Percentiles rank a stretch among this genome's conserved stretches.
Conservation (phyloP, 1,139 yeast genomes). For the Diutina ranongensis region DNA sequence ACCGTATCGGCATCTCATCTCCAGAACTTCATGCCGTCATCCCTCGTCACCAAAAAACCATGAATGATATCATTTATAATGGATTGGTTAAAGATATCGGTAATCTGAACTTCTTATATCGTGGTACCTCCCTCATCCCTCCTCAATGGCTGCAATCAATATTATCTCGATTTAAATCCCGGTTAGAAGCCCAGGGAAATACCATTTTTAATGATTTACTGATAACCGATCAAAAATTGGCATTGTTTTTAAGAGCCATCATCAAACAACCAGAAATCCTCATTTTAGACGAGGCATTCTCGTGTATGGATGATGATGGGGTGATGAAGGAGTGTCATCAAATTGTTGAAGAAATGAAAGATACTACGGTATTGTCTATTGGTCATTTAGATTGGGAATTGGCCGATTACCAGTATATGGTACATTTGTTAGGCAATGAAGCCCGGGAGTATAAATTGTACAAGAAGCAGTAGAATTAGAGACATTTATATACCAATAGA, state of each 20-base stretch:
- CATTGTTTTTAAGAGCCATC: constrained; percentile 63
- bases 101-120: constrained; percentile 31
- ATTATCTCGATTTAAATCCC: constrained; percentile 17
- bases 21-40: constrained; percentile 88
- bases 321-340: constrained; percentile 56
- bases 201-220: constrained; percentile 39
- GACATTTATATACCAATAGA: too few species aligned
- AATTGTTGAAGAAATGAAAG: constrained; percentile 37
- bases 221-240: constrained; percentile 70
- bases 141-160: constrained; percentile 10
- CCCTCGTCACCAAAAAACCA: constrained; percentile 41
- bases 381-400: constrained; percentile 39
- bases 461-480: background rate
- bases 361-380: constrained; percentile 62
- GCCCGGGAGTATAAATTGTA: background rate
- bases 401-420: constrained; percentile 3
- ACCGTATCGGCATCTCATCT: constrained; percentile 72
- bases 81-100: constrained; percentile 57
- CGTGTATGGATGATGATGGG: constrained; percentile 67
- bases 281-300: constrained; percentile 85
- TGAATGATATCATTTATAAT: constrained; percentile 52
- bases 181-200: constrained; percentile 21
- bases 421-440: background rate
- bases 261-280: constrained; percentile 67
- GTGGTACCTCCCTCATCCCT: constrained; percentile 7